A percentile compares a stretch with the other conserved stretches of the same genome.
phyloP scores from a whole-genome alignment of 108 stramenopile genomes.

The Fistulifera pelliculosa region DNA sequence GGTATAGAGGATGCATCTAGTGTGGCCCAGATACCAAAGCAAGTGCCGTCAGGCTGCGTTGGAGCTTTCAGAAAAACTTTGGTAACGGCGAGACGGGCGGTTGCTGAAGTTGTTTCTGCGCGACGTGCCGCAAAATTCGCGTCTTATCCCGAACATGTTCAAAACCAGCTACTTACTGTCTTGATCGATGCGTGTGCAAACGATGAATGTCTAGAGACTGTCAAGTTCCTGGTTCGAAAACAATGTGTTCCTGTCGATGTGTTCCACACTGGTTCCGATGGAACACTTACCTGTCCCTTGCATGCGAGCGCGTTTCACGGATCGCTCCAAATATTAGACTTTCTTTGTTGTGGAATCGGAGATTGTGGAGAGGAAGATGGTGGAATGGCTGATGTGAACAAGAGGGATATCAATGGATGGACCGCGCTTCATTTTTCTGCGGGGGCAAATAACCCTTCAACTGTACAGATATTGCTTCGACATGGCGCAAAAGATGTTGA shows the following conservation, averaged over 20 bases:
- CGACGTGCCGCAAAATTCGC: slow-evolving; percentile 39
- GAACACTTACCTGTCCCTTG: slow-evolving; percentile 66
- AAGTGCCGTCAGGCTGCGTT: slow-evolving; percentile 42
- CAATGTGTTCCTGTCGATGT: slow-evolving; percentile 47
- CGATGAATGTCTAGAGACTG: slow-evolving; percentile 42
- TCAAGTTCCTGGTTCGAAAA: slow-evolving; percentile 46
- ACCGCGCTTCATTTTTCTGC: slow-evolving; percentile 73
- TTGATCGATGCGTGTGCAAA: slow-evolving; percentile 68
- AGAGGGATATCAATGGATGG: slow-evolving; percentile 64
- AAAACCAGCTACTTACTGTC: slow-evolving; percentile 24
- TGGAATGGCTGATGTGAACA: slow-evolving; percentile 54
- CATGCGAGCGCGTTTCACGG: slow-evolving; percentile 74
- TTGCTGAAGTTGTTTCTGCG: slow-evolving; percentile 31
- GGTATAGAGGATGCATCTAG: too few species aligned
- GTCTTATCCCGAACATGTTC: slow-evolving; percentile 30
- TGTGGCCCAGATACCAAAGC: slow-evolving; percentile 5
- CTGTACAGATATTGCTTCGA: slow-evolving; percentile 35
- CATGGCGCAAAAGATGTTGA: slow-evolving; percentile 61
- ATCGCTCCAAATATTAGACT: slow-evolving; percentile 43
- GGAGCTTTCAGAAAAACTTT: slow-evolving; percentile 60
- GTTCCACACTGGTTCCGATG: slow-evolving; percentile 58
- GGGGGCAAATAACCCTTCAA: slow-evolving; percentile 45
- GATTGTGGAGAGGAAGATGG: slow-evolving; percentile 35
- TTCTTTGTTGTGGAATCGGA: slow-evolving; percentile 51
- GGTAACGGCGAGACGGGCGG: slow-evolving; percentile 26